Conservation (phyloP, 352 stramenopile species). For the Hyaloperonospora arabidopsidis region DNA sequence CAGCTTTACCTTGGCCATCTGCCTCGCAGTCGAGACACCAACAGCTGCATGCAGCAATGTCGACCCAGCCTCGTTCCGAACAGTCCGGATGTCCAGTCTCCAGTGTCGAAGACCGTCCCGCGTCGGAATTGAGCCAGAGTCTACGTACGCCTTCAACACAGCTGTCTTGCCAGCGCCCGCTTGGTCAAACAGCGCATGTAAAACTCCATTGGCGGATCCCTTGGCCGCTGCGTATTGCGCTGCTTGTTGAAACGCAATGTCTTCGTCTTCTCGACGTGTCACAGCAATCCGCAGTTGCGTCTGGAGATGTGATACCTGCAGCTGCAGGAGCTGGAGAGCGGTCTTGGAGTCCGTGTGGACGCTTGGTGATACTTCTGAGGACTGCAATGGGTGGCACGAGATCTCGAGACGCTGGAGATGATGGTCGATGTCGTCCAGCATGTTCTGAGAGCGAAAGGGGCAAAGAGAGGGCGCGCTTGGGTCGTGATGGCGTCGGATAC, state of each 20-base stretch:
- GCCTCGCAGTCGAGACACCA: constrained; percentile 52
- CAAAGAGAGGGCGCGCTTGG: too few species aligned
- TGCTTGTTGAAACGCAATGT: constrained; percentile 49
- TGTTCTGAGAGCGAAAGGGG: constrained; percentile 35
- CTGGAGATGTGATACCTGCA: constrained; percentile 46
- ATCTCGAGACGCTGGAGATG: constrained; percentile 50
- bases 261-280: constrained; percentile 51
- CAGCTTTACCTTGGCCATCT: constrained; percentile 63
- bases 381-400: constrained; percentile 31
- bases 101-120: constrained; percentile 71
- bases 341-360: constrained; percentile 2
- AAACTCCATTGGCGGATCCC: constrained; percentile 59
- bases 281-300: constrained; percentile 37
- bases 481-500: too few species aligned
- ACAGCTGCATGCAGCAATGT: constrained; percentile 65
- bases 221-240: constrained; percentile 60
- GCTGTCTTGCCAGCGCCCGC: constrained; percentile 46
- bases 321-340: constrained; percentile 30
- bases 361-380: constrained; percentile 11
- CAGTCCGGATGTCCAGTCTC: constrained; percentile 42
- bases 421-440: constrained; percentile 37
- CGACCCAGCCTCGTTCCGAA: constrained; percentile 59
- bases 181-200: constrained; percentile 74
- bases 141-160: constrained; percentile 47
- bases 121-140: constrained; percentile 70